A percentile compares a stretch with the other conserved stretches of the same genome.
Evolutionary conservation across 495 filamentous ascomycete species (phyloP).

Genomic region (Viridothelium virens): DNA sequence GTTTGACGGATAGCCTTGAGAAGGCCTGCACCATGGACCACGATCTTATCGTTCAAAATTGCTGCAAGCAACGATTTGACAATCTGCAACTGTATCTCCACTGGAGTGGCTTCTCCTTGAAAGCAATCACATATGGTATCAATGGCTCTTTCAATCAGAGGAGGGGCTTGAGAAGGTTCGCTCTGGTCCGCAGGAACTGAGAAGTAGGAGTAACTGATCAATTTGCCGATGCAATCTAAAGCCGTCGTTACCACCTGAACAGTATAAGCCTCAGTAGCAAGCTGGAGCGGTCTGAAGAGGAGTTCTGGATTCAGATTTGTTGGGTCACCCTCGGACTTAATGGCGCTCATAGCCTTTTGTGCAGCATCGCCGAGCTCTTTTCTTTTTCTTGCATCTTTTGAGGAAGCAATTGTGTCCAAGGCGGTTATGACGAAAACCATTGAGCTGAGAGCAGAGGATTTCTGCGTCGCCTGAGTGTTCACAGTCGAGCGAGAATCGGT

Average conservation of each 20-base stretch:
- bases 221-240: conserved; percentile 95
- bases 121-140: conserved; percentile 99
- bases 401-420: conserved; percentile 79
- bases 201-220: conserved; percentile 98
- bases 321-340: conserved; percentile 64
- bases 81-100: conserved; percentile 92
- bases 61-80: conserved; percentile 93
- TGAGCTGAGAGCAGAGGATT: conserved; percentile 59
- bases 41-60: conserved; percentile 94
- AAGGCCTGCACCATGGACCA: conserved; percentile 93
- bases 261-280: conserved; percentile 77
- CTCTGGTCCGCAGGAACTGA: conserved; percentile 54
- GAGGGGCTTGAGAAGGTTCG: conserved; percentile 39
- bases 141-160: conserved; percentile 92
- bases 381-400: conserved; percentile 74
- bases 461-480: conserved; percentile 45
- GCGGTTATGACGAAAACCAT: conserved; percentile 91
- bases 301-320: conserved; percentile 71
- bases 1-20: conserved; percentile 97
- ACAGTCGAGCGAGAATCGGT: conserved; percentile 56
- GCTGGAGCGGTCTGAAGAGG: conserved; percentile 80
- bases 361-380: conserved; percentile 73
- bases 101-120: conserved; percentile 83
- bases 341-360: conserved; percentile 70
- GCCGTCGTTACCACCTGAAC: conserved; percentile 80